A percentile compares a stretch with the other conserved stretches of the same genome.
Evolutionary conservation across 441 rosid genomes (phyloP).

Genomic region (Pelargonium citronellum): DNA sequence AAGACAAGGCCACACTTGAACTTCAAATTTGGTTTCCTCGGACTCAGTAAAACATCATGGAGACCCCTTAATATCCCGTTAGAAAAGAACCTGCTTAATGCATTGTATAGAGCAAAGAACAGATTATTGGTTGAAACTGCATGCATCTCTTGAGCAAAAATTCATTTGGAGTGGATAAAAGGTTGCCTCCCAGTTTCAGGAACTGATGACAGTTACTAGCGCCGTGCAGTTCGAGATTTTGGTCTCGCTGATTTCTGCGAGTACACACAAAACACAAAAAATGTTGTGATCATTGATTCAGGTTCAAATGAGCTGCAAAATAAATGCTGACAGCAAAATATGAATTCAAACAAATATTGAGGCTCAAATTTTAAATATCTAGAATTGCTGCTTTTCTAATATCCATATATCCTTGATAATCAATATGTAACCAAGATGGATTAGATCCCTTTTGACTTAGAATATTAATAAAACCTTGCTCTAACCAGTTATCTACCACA

Average conservation of each 20-base stretch:
- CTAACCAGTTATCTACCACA: too few relatives aligned
- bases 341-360: background rate
- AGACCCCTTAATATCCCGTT: slow-evolving; percentile 11
- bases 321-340: background rate
- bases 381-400: background rate
- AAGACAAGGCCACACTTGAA: background rate
- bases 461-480: too few relatives aligned
- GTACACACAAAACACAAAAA: slow-evolving; percentile 13
- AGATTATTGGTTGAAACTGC: background rate
- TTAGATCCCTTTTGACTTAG: too few relatives aligned
- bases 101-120: slow-evolving; percentile 5
- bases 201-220: slow-evolving; percentile 30
- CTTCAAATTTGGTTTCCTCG: slow-evolving; percentile 9
- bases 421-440: background rate
- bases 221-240: slow-evolving; percentile 64
- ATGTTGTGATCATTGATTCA: background rate
- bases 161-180: slow-evolving; percentile 17
- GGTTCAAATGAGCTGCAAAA: background rate
- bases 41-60: slow-evolving; percentile 10
- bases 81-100: slow-evolving; percentile 1
- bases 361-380: background rate
- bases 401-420: background rate
- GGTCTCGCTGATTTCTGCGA: slow-evolving; percentile 74
- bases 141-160: slow-evolving; percentile 12
- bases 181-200: slow-evolving; percentile 14